Evolutionary conservation across 257 asterid species (phyloP), one percentile per base, ranked within the genome.

Genomic region (Coffea canephora): DNA sequence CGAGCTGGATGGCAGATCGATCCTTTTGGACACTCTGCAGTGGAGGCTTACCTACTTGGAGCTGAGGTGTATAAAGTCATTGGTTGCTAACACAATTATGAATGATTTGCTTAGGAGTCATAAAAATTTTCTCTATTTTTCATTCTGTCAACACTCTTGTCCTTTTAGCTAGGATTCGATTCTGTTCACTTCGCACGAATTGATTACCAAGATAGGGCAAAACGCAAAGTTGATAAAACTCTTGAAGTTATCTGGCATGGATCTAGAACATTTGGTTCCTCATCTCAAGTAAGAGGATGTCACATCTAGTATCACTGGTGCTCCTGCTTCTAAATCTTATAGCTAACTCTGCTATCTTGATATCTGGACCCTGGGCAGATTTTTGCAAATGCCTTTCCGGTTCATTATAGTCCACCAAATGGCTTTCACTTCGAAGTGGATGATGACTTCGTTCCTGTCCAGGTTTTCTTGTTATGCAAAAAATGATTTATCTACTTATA

Each of bases 1-100:
- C 95, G 98, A 31, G 97, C 97, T 13, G 98, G 98, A 83, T 94
- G 98, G 98, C 98, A 94, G 87, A 94, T 94, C 31, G 98, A 94
- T 89, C 98, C 98, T 43, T 94, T 94, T 64, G 98, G 98, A 65
- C 98, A 94, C 83, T 94, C 98, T 41, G 97, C 97, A 18, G 98
- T 94, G 83, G 93, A 92, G 83, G 98, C 90, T 71, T 94, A 94
- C 83, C 90, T 94, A 69, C 85, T 94, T 31, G 95, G 97, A 46
- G 90, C 87, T 0, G 97, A 91, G 94, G 98, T 94, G 82, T 19
- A 48, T 77, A 55, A 25, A 41, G 66, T 43, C 41, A 39, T 55
- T 0, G 25, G 27, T 39, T 82, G 78, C 10, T 31, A 14, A 16
- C 46, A 68, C 36, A 57, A 73, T 12, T 41, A 5, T 71, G 11